Conservation (phyloP, 495 filamentous ascomycete genomes). For the Xylaria nigripes region DNA sequence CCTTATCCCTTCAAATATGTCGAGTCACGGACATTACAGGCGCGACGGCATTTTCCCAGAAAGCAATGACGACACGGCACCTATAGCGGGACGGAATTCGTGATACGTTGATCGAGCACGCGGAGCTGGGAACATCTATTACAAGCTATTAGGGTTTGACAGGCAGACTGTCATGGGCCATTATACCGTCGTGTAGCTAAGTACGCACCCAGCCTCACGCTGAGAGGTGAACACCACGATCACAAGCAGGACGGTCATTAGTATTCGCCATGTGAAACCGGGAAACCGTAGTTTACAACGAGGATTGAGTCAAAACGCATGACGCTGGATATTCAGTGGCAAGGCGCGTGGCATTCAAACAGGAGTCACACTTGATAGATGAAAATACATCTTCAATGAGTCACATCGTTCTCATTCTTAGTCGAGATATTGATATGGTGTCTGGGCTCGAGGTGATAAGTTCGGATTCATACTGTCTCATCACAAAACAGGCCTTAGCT, state of each 20-base stretch:
- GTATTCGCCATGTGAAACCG: neutral
- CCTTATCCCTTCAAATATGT: too few relatives aligned
- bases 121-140: neutral
- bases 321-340: too few relatives aligned
- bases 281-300: neutral
- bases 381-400: neutral
- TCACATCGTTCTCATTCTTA: neutral
- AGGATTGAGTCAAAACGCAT: neutral
- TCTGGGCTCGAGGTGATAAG: neutral
- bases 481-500: neutral
- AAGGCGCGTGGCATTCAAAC: too few relatives aligned
- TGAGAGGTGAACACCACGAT: neutral
- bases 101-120: neutral
- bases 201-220: too few relatives aligned
- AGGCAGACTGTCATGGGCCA: neutral
- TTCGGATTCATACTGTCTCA: too few relatives aligned
- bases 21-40: too few relatives aligned
- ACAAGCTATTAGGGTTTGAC: neutral
- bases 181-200: too few relatives aligned
- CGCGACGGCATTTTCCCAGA: neutral
- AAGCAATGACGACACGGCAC: neutral
- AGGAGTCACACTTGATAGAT: too few relatives aligned
- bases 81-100: neutral
- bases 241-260: neutral
- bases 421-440: neutral